These are phyloP conservation scores for Clausena lansium DNA, from an alignment of 345 rosid genomes.

Conservation along the genomic window DNA sequence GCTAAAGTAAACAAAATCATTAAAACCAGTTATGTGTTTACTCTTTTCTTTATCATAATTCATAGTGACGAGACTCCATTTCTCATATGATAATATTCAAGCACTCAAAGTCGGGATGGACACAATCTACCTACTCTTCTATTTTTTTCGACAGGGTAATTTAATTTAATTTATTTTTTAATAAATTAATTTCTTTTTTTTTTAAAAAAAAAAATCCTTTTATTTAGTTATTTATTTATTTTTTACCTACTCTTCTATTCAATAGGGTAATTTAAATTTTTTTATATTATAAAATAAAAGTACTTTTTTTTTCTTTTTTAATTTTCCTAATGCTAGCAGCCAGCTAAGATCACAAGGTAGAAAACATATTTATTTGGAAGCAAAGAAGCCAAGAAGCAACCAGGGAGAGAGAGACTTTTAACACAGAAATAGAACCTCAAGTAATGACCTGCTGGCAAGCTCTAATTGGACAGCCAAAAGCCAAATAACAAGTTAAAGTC, in stretches of 20 bases:
- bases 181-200: no score
- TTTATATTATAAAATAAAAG: no score
- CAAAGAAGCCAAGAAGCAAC: not conserved
- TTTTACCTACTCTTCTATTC: no score
- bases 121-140: not conserved
- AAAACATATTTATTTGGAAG: not conserved
- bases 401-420: not conserved
- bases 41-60: not conserved
- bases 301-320: no score
- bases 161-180: no score
- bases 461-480: not conserved
- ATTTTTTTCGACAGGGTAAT: no score
- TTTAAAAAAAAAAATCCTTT: no score
- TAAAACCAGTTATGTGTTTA: not conserved
- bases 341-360: not conserved
- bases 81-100: no score
- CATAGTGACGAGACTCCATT: no score
- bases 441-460: not conserved
- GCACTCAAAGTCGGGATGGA: not conserved
- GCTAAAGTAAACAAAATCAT: not conserved
- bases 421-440: not conserved
- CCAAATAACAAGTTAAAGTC: no score
- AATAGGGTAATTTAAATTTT: no score
- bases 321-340: not conserved
- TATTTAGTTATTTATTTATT: fast-evolving